A percentile compares a stretch with the other conserved stretches of the same genome.
phyloP scores from a whole-genome alignment of 495 filamentous ascomycete genomes.

The Letharia lupina region DNA sequence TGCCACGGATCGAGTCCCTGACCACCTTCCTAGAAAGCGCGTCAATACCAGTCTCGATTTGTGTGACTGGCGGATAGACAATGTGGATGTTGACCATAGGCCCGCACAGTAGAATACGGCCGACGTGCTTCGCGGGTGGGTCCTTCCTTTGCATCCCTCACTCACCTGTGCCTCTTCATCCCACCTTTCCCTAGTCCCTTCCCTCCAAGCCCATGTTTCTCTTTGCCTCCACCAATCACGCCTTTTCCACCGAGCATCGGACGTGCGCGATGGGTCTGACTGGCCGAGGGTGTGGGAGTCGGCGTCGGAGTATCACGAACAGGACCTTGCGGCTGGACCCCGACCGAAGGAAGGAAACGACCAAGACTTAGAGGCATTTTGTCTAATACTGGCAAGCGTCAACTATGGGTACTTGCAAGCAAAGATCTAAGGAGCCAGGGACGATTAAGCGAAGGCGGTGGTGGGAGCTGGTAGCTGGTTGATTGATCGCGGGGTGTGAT shows the following conservation, averaged over 20 bases:
- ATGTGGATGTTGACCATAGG: neutral
- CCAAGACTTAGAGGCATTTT: neutral
- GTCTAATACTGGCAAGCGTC: neutral
- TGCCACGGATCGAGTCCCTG: constrained; percentile 53
- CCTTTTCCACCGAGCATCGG: constrained; percentile 21
- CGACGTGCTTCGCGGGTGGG: neutral
- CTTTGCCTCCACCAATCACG: constrained; percentile 19
- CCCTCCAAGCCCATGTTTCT: constrained; percentile 21
- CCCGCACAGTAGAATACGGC: neutral
- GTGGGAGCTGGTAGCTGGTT: neutral
- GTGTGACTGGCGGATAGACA: neutral
- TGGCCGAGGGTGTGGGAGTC: neutral
- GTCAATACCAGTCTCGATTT: neutral
- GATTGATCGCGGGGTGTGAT: neutral
- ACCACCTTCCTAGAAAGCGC: constrained; percentile 43
- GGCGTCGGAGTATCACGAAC: neutral
- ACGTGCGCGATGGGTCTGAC: neutral
- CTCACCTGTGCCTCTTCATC: constrained; percentile 22
- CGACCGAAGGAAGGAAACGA: neutral
- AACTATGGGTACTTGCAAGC: neutral
- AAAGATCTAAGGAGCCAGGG: neutral
- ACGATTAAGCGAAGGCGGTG: neutral
- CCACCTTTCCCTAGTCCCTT: constrained; percentile 23
- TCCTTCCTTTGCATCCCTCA: neutral
- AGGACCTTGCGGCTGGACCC: neutral